Evolutionary conservation across 176 grass and related monocot genomes (phyloP), one percentile per base, ranked within the genome.

Genomic region (Saccharum spontaneum): DNA sequence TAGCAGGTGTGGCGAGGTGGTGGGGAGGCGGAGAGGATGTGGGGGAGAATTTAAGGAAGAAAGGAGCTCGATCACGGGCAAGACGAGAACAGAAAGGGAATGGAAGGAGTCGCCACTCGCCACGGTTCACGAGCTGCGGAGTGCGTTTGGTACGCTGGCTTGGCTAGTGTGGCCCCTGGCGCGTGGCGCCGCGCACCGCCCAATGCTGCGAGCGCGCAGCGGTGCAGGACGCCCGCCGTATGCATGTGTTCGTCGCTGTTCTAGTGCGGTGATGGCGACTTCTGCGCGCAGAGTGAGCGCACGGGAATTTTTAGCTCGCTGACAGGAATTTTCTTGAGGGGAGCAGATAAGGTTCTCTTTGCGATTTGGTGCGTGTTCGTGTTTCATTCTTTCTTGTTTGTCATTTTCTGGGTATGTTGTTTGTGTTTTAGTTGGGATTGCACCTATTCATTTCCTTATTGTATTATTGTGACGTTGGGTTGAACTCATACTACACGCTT

Each of bases 61-160:
- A 15, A 24, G 20, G 20, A n/a, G 48, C 30, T 69, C 41, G 79
- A 69, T 90, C 88, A 90, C 88, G 88, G 84, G 88, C 52, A n/a
- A 76, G 82, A 64, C 69, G 65, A 20, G 65, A 81, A 54, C 65
- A 61, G 34, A 66, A 57, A 79, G 55, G 57, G 74, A 78, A 69
- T 79, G 46, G 59, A 59, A 52, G 66, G 28, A 28, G 28, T 28
- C 28, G 28, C 28, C 28, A 86, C 83, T 67, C 48, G 62, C 78
- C 3, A 16, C 61, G 70, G 88, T 38, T 90, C 88, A 86, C 88
- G 84, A 86, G 84, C 88, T 11, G 48, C 43, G 52, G 10, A 65
- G 78, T 77, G 79, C 57, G 50, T 60, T 79, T 86, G 79, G 73
- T 74, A 67, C 48, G 71, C 34, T 69, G 34, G 55, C 55, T 60